A percentile compares a stretch with the other conserved stretches of the same genome.
Evolutionary conservation across 306 rosid genomes (phyloP).

Genomic region (Inga laurina): DNA sequence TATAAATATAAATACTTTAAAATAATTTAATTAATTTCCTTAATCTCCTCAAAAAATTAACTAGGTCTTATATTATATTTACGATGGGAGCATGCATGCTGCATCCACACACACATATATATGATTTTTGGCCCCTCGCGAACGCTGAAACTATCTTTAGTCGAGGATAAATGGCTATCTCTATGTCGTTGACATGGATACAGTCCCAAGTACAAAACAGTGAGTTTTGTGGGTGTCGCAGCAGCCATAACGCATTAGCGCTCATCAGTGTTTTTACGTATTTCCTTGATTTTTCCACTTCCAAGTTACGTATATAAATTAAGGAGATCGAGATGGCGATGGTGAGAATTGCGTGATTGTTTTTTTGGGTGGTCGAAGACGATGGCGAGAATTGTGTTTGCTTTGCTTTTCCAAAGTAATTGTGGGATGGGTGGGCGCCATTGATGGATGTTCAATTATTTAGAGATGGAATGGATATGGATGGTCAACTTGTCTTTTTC

Average conservation of each 20-base stretch:
- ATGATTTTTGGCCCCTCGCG: no score
- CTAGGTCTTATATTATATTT: no score
- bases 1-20: no score
- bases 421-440: background rate
- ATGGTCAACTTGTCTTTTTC: conserved; percentile 27
- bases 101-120: no score
- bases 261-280: background rate
- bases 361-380: background rate
- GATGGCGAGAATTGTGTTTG: background rate
- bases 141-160: background rate
- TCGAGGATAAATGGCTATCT: background rate
- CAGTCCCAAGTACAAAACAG: background rate
- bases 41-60: no score
- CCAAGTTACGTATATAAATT: background rate
- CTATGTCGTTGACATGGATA: background rate
- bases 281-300: background rate
- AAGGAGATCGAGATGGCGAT: no score
- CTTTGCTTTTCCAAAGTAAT: background rate
- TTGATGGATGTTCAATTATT: background rate
- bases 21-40: no score
- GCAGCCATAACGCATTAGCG: background rate
- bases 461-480: background rate
- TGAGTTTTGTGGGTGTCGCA: background rate
- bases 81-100: no score
- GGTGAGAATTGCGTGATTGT: background rate